phyloP scores from a whole-genome alignment of 257 asterid genomes.

The Jasminum sambac region DNA sequence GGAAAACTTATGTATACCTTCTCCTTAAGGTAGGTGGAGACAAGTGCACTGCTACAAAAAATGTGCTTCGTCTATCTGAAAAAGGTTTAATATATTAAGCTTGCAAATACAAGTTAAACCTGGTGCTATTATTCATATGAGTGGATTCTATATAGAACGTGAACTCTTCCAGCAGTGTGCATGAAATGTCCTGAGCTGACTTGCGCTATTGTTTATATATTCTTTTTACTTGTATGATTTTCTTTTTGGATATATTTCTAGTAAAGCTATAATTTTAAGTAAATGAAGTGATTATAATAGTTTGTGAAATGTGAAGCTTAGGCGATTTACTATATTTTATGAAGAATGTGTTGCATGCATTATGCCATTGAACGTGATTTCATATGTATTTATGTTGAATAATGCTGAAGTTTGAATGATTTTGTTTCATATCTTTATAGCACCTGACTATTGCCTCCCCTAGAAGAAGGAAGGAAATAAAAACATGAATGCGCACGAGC shows the following conservation, averaged over 20 bases:
- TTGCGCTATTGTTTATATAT: not conserved
- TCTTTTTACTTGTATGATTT: not conserved
- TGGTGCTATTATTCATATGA: not conserved
- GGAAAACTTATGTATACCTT: not conserved
- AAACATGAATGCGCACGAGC: too few species aligned
- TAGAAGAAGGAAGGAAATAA: too few species aligned
- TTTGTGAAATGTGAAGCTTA: too few species aligned
- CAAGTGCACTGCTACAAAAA: not conserved
- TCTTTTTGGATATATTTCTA: not conserved
- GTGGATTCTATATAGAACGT: not conserved
- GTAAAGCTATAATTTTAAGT: not conserved
- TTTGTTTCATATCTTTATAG: too few species aligned
- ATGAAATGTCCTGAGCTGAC: not conserved
- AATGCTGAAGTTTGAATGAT: too few species aligned
- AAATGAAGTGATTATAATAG: too few species aligned
- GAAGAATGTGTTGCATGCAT: too few species aligned
- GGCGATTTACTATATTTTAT: too few species aligned
- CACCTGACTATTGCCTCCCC: too few species aligned
- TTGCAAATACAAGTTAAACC: not conserved
- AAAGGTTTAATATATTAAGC: not conserved
- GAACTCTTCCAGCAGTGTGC: not conserved
- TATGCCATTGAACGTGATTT: too few species aligned
- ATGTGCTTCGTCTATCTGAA: not conserved
- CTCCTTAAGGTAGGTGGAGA: not conserved
- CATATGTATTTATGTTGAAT: too few species aligned